Base-by-base conservation (phyloP, 2,329 filamentous ascomycete species). In the Ophiostoma novo-ulmi region DNA sequence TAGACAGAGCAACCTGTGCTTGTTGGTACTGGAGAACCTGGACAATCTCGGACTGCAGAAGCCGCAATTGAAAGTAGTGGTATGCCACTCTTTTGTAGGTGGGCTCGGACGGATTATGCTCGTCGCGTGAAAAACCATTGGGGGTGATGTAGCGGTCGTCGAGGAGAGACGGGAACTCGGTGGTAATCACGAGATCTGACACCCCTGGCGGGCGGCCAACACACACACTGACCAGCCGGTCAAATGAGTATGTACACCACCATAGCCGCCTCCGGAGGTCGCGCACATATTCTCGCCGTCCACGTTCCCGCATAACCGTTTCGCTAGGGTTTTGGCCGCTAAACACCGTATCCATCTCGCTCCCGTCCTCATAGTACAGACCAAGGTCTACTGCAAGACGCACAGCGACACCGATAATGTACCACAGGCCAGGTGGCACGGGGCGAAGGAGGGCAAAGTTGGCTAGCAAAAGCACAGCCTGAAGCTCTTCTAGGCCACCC, bases 211-310 rank as follows among this genome's bases (percentile, higher is more conserved):
- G 95, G 70, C 94, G 85, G 52, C 94, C 94, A 36, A 98, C 94
- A 75, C 94, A 97, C 31, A 93, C 94, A 76, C 93, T 95, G 68
- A 98, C 94, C 5, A 98, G 88, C n/a, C 94, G 88, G 79, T 98
- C 94, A 70, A 98, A 88, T 5, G 92, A 94, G 80, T 98, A 98
- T 1, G 94, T 94, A 80, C 93, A 97, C 94, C 95, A 98, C 93
- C 94, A 98, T 17, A 98, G 83, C 41, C 94, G 87, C 71, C 94
- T 86, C 69, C 93, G 88, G 73, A 97, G 85, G 78, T 98, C 95
- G 69, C 94, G 88, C 55, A 93, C 85, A 85, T 93, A 97, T 79
- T 97, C 88, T 71, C 92, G 86, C 67, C 91, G 86, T 83, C 79
- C 89, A 79, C 82, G 91, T 84, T 79, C 84, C 76, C 80, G 74